These are phyloP conservation scores for Schrenkiella parvula DNA, from an alignment of 345 rosid genomes.

Conservation along the genomic window DNA sequence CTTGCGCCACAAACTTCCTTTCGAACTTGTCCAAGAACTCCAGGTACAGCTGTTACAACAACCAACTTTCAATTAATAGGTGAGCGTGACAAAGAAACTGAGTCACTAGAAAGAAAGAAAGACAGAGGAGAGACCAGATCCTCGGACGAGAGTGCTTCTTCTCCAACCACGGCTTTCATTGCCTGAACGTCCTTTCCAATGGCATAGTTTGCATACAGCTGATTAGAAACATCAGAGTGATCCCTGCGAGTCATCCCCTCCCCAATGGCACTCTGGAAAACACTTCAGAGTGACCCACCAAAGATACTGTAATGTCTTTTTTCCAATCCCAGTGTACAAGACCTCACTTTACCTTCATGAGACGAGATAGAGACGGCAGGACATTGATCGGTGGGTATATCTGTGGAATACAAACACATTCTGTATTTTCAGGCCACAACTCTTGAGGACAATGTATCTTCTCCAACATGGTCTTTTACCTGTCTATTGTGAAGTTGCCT, in stretches of 20 bases:
- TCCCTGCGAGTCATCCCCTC: conserved; percentile 91
- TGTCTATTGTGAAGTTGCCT: conserved; percentile 80
- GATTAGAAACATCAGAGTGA: conserved; percentile 86
- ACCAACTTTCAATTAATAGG: background rate
- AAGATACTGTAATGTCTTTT: background rate
- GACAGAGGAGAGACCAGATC: conserved; percentile 50
- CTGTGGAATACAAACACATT: conserved; percentile 37
- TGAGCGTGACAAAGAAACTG: background rate
- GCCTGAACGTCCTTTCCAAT: conserved; percentile 98
- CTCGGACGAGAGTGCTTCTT: conserved; percentile 97
- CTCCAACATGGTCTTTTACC: conserved; percentile 5
- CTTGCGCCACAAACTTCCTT: conserved; percentile 87
- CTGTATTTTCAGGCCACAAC: background rate
- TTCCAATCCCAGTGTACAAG: background rate
- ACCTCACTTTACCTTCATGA: conserved; percentile 61
- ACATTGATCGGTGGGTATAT: conserved; percentile 87
- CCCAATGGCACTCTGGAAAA: conserved; percentile 82
- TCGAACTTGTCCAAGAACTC: conserved; percentile 95
- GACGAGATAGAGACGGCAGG: conserved; percentile 75
- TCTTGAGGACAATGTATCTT: background rate
- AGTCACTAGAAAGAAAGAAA: background rate
- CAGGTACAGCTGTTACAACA: conserved; percentile 49
- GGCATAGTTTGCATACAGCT: conserved; percentile 96
- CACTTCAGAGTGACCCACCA: background rate
- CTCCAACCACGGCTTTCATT: conserved; percentile 99